Evolutionary conservation across 139 green algal species (phyloP).

Genomic region (Closterium sp.): DNA sequence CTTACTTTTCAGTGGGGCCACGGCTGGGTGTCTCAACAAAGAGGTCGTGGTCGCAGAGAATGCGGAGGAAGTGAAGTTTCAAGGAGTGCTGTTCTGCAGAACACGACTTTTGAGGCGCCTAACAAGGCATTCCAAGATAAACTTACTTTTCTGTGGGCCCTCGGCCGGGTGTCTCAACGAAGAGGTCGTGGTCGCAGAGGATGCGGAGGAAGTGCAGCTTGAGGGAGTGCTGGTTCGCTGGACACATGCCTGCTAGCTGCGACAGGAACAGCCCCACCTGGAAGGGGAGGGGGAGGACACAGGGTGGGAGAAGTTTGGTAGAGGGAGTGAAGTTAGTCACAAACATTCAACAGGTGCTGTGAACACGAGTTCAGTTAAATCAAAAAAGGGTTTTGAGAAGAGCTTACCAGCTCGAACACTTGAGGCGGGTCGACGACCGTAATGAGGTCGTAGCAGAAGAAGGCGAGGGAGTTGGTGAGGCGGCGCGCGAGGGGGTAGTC

Average conservation of each 20-base stretch:
- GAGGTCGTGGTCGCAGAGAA: too few species aligned
- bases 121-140: too few species aligned
- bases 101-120: too few species aligned
- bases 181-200: slow-evolving; percentile 49
- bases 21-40: too few species aligned
- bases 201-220: slow-evolving; percentile 51
- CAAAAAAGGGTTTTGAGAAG: too few species aligned
- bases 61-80: too few species aligned
- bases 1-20: too few species aligned
- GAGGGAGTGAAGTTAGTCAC: neutral
- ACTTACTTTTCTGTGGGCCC: slow-evolving; percentile 38
- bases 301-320: neutral
- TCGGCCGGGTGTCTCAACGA: slow-evolving; percentile 30
- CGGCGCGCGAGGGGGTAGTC: slow-evolving; percentile 20
- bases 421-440: slow-evolving; percentile 36
- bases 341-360: neutral
- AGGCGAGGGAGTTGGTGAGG: slow-evolving; percentile 45
- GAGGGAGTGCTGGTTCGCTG: slow-evolving; percentile 10
- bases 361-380: too few species aligned
- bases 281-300: too few species aligned
- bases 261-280: slow-evolving; percentile 46
- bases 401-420: slow-evolving; percentile 43
- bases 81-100: too few species aligned
- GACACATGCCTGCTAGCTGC: slow-evolving; percentile 31
- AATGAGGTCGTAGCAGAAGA: slow-evolving; percentile 52